Conservation (phyloP, 495 filamentous ascomycete genomes). For the Penicillium odoratum region DNA sequence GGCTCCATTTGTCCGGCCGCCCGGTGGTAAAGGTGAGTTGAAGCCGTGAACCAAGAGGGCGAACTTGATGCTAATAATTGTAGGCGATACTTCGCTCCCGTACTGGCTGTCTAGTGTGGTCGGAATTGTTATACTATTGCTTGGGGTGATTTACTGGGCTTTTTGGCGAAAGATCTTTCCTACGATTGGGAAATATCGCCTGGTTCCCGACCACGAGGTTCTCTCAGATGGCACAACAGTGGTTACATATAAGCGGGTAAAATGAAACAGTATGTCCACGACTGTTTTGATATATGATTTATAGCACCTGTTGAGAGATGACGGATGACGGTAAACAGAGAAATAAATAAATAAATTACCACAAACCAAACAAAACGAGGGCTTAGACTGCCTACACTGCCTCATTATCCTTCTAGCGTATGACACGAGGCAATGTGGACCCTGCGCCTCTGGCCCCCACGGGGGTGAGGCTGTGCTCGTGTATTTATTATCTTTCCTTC, state of each 20-base stretch:
- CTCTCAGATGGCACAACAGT: constrained; percentile 24
- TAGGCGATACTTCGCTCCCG: constrained; percentile 31
- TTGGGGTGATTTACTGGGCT: constrained; percentile 35
- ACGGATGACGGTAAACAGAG: too few relatives aligned
- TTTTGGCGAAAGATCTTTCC: constrained; percentile 16
- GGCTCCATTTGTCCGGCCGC: constrained; percentile 39
- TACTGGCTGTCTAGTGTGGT: constrained; percentile 41
- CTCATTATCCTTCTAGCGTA: neutral
- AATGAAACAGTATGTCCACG: neutral
- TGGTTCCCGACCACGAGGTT: constrained; percentile 16
- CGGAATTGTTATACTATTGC: constrained; percentile 31
- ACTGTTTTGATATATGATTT: too few relatives aligned
- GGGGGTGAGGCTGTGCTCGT: neutral
- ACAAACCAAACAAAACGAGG: too few relatives aligned
- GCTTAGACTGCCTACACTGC: too few relatives aligned
- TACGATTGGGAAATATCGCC: constrained; percentile 9
- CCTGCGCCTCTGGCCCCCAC: neutral
- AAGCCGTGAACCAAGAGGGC: neutral
- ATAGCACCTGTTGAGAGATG: too few relatives aligned
- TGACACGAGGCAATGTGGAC: neutral
- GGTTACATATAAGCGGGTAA: constrained; percentile 18
- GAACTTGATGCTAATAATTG: neutral
- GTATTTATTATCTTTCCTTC: neutral
- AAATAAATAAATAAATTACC: too few relatives aligned
- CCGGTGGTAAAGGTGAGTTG: constrained; percentile 29